Base-by-base conservation (phyloP, 1,139 yeast genomes). In the Yamadazyma sp. region DNA sequence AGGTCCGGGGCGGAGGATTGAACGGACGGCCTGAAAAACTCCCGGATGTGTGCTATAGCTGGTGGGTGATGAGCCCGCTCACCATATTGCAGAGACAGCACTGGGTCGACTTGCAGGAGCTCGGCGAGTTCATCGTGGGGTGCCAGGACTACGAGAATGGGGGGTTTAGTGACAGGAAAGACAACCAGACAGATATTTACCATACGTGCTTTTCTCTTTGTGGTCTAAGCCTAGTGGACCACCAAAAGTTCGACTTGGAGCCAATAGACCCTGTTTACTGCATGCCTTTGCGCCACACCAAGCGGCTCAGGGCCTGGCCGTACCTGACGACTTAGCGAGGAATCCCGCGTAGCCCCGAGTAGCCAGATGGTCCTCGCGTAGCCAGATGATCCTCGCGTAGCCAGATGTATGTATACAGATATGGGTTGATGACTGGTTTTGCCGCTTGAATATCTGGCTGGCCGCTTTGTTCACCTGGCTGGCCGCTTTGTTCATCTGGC, bases 21-120 rank as follows among this genome's bases (percentile, higher is more conserved):
- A 92, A 92, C 57, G 99, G 99, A 0, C 76, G 99, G 36, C 98
- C 98, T 0, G 96, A 94, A 48, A 92, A 92, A 59, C 66, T 91
- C 18, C 97, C 98, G 0, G 99, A 92, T 61, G 96, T 87, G 12
- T 92, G 99, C 59, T 92, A 92, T 58, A 83, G 94, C 55, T 94
- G 98, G 98, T 92, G 98, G 98, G 96, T 89, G 5, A 62, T 91
- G 31, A 84, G 96, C 1, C 77, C 92, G 1, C 64, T 92, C 37
- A 77, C 87, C 0, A 83, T 91, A 39, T 66, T 92, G 18, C 77
- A 67, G 0, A 79, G 75, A 46, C 59, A 80, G 18, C 77, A 84
- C 45, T 89, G 96, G 91, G 84, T 94, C 15, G 83, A 88, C 53
- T 70, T 71, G 31, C 71, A 62, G 2, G 78, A 75, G 51, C 65